phyloP scores from a whole-genome alignment of 495 filamentous ascomycete species.

The Jackrogersella minutella region DNA sequence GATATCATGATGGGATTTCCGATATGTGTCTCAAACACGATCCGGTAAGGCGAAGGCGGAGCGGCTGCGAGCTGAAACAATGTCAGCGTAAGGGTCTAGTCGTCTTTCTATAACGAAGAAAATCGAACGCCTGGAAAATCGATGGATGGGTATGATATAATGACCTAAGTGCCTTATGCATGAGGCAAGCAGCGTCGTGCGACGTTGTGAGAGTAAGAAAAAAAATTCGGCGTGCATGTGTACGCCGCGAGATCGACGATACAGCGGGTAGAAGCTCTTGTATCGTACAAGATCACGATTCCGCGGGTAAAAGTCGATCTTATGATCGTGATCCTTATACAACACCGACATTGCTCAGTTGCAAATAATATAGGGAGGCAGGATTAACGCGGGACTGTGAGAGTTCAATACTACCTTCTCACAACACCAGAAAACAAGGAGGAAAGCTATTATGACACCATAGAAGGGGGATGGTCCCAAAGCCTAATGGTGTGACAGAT shows the following conservation, averaged over 20 bases:
- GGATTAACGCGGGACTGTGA: background rate
- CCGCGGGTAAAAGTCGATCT: background rate
- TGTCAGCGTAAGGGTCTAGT: background rate
- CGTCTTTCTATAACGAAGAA: background rate
- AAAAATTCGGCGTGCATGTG: background rate
- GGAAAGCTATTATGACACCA: conserved; percentile 9
- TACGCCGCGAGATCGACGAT: conserved; percentile 20
- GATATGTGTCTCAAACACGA: background rate
- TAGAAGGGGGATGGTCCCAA: background rate
- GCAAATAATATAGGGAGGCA: background rate
- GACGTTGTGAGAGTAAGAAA: conserved; percentile 16
- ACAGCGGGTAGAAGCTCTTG: background rate
- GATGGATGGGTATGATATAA: background rate
- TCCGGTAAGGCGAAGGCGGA: background rate
- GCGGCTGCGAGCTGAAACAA: background rate
- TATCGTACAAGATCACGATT: conserved; percentile 10
- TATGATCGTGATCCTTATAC: conserved; percentile 1
- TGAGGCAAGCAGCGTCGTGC: background rate
- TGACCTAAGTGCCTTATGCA: background rate
- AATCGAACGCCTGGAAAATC: too few relatives aligned
- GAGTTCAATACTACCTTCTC: background rate
- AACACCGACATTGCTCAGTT: background rate
- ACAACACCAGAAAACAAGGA: background rate
- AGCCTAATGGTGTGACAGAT: background rate
- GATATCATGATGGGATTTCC: background rate